A percentile compares a stretch with the other conserved stretches of the same genome.
Conservation (phyloP, 495 filamentous ascomycete genomes). For the Lasiosphaeria hispida region DNA sequence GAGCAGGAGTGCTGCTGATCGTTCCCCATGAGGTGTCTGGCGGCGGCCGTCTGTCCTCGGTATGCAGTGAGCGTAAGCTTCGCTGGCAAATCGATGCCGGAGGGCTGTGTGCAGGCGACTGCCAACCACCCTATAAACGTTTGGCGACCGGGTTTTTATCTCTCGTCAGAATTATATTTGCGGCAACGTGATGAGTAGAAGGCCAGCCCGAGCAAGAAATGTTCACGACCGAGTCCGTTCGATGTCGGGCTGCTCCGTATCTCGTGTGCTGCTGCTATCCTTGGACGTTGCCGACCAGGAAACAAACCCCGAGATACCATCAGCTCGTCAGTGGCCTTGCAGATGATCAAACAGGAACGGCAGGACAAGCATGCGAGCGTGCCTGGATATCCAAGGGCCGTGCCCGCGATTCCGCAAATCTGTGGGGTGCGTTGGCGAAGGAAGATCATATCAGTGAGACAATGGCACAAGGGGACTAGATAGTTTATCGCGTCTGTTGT, state of each 20-base stretch:
- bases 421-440: constrained; percentile 12
- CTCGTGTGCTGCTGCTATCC: background rate
- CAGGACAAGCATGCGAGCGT: constrained; percentile 2
- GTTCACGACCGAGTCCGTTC: background rate
- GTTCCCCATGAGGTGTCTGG: no score
- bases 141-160: no score
- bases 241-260: no score
- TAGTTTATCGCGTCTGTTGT: background rate
- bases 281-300: background rate
- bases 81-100: no score
- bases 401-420: constrained; percentile 5
- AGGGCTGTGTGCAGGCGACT: no score
- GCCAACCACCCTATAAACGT: no score
- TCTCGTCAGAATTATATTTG: no score
- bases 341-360: constrained; percentile 14
- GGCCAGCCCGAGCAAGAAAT: background rate
- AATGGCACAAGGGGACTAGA: constrained; percentile 6
- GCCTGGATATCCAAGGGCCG: background rate
- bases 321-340: background rate
- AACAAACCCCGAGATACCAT: background rate
- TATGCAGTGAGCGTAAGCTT: no score
- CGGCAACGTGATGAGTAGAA: no score
- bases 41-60: no score
- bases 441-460: constrained; percentile 18
- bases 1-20: no score